Base-by-base conservation (phyloP, 2,329 filamentous ascomycete genomes). In the Phoma sp. region DNA sequence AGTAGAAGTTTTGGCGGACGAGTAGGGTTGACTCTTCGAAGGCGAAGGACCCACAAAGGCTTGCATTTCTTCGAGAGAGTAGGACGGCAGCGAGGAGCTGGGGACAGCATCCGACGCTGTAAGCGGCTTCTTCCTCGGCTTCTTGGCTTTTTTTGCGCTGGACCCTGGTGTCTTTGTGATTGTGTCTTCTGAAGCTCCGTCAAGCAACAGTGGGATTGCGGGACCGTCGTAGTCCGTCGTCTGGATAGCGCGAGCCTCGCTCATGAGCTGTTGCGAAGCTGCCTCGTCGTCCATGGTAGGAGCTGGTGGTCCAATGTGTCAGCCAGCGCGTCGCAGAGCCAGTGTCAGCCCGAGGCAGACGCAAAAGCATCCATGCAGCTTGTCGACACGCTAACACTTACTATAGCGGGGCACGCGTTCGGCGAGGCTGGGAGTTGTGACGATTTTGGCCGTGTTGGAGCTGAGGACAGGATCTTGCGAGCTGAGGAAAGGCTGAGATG, bases 261-360 rank as follows among this genome's bases (percentile, higher is more conserved):
- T 60, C 32, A 64, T 56, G 31, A 68, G 62, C 29, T 68, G 65
- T 47, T 63, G 60, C 24, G 60, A 61, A 7, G 65, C 65, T 10
- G 59, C 57, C 24, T 58, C 33, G 48, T 67, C 61, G 44, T 68
- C 65, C 57, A 61, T 61, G 2, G 51, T 49, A 0, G 64, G 61
- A 33, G 47, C 65, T 67, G 33, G n/a, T 12, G 5, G 27, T 31
- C 27, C 47, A 49, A 58, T 38, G 36, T 25, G 56, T 65, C 35
- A 67, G 63, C 49, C 12, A 35, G 9, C 33, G 25, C 24, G 52
- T 29, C 29, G 43, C 31, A 33, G 13, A 5, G 27, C 8, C 19
- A 8, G 31, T 35, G 13, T 21, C n/a, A 46, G 40, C 37, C 17
- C 6, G 35, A 22, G 6, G 1, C 10, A 38, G 24, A 29, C 22